Base-by-base conservation (phyloP, 768 basidiomycete species). In the Serendipita sp. region DNA sequence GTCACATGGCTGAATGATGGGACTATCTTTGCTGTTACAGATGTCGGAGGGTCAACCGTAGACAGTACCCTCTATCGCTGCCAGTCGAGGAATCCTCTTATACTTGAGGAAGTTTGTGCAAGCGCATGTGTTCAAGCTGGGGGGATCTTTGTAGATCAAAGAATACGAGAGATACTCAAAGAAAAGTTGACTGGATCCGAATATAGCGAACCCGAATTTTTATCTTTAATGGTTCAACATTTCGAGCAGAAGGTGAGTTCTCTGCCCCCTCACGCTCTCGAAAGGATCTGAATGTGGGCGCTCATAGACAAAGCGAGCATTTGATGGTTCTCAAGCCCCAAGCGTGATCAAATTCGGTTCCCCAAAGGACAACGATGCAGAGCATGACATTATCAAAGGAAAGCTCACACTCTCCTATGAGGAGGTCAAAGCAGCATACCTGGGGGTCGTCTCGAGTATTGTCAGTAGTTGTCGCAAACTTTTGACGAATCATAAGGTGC, bases 61-160 rank as follows among this genome's bases (percentile, higher is more conserved):
- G 62, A 62, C 26, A 62, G 44, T 14, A 62, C 62, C 1, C 20
- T 62, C n/a, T 62, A 62, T 22, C 3, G 31, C 3, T 62, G 62
- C 48, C 48, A 28, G 13, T 28, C 45, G 3, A 7, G 34, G 13
- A 28, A 44, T 11, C 62, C 62, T 3, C 43, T 62, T 7, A 22
- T 16, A 24, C 48, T 62, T 3, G 62, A 62, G 26, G 62, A 62
- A 26, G 62, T 42, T 1, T 50, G 44, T 31, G 43, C 48, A 48
- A 62, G 42, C 53, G 62, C 38, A 48, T 62, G 17, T 48, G 53
- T 17, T 31, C 34, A 48, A 48, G 43, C 61, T 20, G 22, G n/a
- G 5, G 28, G 48, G 16, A 28, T 51, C 26, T 51, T 11, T 28
- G 48, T 51, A 11, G 48, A 51, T 26, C 62, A 48, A 13, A 48